Percentiles rank a stretch among this genome's conserved stretches.
These are phyloP conservation scores for Plasmodium sp. DNA, from an alignment of 169 alveolate genomes.

Conservation along the genomic window DNA sequence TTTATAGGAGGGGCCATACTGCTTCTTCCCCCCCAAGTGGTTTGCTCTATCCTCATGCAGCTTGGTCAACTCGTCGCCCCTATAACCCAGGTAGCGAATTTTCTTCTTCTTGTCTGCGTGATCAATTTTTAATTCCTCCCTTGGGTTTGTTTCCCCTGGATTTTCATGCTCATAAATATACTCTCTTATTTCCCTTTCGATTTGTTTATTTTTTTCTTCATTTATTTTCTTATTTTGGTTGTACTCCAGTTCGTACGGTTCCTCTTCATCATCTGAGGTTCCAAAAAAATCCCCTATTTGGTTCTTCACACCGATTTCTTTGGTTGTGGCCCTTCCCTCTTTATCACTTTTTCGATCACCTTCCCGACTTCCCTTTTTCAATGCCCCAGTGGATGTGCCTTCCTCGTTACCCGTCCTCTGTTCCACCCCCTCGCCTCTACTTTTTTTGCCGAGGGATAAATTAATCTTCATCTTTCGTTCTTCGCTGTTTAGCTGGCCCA, in stretches of 20 bases:
- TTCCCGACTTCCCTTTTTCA: neutral
- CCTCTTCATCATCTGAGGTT: conserved; percentile 44
- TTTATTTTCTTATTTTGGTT: conserved; percentile 26
- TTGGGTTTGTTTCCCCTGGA: neutral
- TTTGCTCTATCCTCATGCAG: neutral
- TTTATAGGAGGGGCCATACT: neutral
- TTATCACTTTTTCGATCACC: neutral
- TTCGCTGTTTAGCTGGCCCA: neutral
- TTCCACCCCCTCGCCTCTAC: neutral
- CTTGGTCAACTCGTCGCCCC: conserved; percentile 51
- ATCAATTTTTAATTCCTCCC: neutral
- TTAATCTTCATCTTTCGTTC: conserved; percentile 32
- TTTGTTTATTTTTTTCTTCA: conserved; percentile 31
- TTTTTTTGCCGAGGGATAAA: conserved; percentile 40
- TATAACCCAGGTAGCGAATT: conserved; percentile 59
- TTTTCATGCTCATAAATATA: conserved; percentile 52
- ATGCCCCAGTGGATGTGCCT: neutral
- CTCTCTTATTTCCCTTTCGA: conserved; percentile 44
- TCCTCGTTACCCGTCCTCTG: conserved; percentile 3
- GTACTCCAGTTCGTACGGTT: conserved; percentile 23
- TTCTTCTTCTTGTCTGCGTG: neutral
- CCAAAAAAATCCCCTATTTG: conserved; percentile 1
- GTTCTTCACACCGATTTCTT: neutral
- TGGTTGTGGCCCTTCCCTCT: neutral
- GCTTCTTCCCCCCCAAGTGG: neutral